phyloP scores from a whole-genome alignment of 2,329 filamentous ascomycete genomes.

The Calonectria crousiana region DNA sequence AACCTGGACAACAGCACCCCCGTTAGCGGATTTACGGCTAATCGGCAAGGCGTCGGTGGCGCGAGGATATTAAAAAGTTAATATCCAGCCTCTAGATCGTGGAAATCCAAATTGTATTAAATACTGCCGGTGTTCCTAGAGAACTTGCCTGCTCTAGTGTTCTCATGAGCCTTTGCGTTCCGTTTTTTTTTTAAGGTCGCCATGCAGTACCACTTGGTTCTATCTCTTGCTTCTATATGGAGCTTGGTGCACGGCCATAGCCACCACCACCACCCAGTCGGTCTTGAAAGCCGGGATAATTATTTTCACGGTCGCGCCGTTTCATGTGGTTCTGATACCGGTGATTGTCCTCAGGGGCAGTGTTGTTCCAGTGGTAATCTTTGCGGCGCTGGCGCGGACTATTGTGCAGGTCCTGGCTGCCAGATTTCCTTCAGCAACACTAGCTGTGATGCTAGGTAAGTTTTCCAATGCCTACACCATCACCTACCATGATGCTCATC shows the following conservation, averaged over 20 bases:
- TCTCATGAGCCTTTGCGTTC: neutral
- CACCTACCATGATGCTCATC: neutral
- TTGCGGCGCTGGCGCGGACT: conserved; percentile 49
- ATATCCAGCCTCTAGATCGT: neutral
- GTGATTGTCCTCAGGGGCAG: neutral
- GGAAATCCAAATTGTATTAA: neutral
- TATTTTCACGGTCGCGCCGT: neutral
- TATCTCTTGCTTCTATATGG: neutral
- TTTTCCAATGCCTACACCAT: neutral
- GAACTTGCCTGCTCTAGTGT: neutral
- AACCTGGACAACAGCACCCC: neutral
- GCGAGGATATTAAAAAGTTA: neutral
- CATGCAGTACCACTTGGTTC: neutral
- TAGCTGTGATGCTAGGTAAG: conserved; percentile 42
- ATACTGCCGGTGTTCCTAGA: neutral
- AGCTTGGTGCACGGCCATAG: neutral
- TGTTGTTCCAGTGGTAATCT: conserved; percentile 51
- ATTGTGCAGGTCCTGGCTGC: conserved; percentile 51
- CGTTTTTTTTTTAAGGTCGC: neutral
- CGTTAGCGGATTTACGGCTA: neutral
- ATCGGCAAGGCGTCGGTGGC: neutral
- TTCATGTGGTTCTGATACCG: neutral
- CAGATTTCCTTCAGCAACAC: conserved; percentile 51
- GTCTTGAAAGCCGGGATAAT: neutral
- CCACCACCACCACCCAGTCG: neutral